Evolutionary conservation across 352 stramenopile genomes (phyloP).

Genomic region (Pilasporangium apinafurcum): DNA sequence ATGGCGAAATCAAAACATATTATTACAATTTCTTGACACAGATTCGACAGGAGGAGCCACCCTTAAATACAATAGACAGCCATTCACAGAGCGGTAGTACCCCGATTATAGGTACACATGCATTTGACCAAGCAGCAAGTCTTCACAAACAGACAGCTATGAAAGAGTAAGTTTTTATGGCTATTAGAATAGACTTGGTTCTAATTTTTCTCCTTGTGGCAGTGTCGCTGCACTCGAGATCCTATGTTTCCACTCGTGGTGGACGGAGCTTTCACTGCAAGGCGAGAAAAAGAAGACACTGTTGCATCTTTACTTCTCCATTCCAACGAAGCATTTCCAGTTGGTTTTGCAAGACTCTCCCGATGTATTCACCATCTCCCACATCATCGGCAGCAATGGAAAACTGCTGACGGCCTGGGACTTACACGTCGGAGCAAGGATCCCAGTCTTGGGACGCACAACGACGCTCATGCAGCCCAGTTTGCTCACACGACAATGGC

Average conservation of each 20-base stretch:
- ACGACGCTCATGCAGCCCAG: slow-evolving; percentile 74
- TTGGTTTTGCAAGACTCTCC: slow-evolving; percentile 54
- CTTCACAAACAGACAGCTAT: slow-evolving; percentile 44
- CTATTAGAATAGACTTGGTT: not conserved
- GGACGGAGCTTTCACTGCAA: slow-evolving; percentile 39
- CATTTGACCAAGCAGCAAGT: slow-evolving; percentile 36
- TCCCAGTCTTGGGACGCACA: slow-evolving; percentile 45
- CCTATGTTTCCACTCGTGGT: slow-evolving; percentile 69
- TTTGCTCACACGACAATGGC: slow-evolving; percentile 68
- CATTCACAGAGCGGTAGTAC: slow-evolving; percentile 6
- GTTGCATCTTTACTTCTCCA: slow-evolving; percentile 58
- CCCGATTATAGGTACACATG: slow-evolving; percentile 22
- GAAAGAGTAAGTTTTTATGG: slow-evolving; percentile 28
- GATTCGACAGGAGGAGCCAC: slow-evolving; percentile 21
- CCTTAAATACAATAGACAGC: slow-evolving; percentile 17
- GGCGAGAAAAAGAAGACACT: slow-evolving; percentile 22
- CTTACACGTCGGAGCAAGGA: slow-evolving; percentile 54
- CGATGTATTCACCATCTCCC: slow-evolving; percentile 75
- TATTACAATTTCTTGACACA: slow-evolving; percentile 60
- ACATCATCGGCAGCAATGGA: slow-evolving; percentile 41
- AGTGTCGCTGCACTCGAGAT: slow-evolving; percentile 53
- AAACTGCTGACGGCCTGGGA: slow-evolving; percentile 51
- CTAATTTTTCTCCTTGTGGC: not conserved
- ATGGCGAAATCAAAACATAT: slow-evolving; percentile 13
- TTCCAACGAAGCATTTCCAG: slow-evolving; percentile 58